Conservation (phyloP, 257 asterid species). For the Penstemon eatonii region DNA sequence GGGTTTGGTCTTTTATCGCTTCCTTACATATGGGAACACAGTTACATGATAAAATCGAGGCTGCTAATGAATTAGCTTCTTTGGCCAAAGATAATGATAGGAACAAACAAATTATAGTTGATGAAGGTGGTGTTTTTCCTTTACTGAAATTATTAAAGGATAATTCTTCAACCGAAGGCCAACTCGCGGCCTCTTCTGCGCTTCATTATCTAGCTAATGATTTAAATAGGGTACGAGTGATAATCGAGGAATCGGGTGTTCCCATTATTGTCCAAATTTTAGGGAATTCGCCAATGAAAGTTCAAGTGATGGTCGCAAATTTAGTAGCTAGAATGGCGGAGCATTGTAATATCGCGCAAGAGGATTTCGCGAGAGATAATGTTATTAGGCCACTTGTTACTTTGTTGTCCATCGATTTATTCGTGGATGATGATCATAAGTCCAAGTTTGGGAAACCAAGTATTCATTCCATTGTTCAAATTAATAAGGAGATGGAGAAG, state of each 20-base stretch:
- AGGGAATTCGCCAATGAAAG: constrained; percentile 56
- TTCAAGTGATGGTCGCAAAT: constrained; percentile 58
- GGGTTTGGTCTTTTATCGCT: constrained; percentile 80
- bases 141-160: constrained; percentile 62
- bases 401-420: constrained; percentile 53
- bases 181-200: constrained; percentile 58
- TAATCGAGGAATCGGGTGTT: constrained; percentile 51
- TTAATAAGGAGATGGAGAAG: constrained; percentile 67
- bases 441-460: constrained; percentile 46
- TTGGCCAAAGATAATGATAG: constrained; percentile 76
- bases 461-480: constrained; percentile 66
- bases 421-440: constrained; percentile 61
- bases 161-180: constrained; percentile 55
- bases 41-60: constrained; percentile 54
- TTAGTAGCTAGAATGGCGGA: constrained; percentile 68
- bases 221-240: constrained; percentile 51
- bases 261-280: constrained; percentile 58
- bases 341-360: constrained; percentile 52
- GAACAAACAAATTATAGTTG: constrained; percentile 70
- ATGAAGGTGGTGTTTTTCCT: constrained; percentile 74
- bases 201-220: constrained; percentile 53
- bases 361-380: constrained; percentile 71
- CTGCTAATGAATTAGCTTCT: constrained; percentile 63
- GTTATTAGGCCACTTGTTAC: constrained; percentile 81
- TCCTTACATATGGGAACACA: constrained; percentile 53